Evolutionary conservation across 2,329 filamentous ascomycete species (phyloP).

Genomic region (Leptoxyphium fumago): DNA sequence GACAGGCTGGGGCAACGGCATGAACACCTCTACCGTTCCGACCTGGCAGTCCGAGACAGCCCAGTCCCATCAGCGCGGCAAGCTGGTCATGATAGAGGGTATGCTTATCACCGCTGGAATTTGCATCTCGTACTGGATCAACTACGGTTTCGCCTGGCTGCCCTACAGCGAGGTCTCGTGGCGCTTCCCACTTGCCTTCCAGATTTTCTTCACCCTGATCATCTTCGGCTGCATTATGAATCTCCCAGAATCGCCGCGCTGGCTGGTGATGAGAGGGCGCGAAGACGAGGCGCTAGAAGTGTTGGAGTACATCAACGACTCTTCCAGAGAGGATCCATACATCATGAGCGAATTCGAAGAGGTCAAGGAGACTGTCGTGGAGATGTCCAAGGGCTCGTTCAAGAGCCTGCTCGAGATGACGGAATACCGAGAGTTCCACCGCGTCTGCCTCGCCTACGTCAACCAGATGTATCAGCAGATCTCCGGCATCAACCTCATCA

Average conservation of each 20-base stretch:
- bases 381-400: conserved; percentile 23
- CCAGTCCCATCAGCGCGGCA: conserved; percentile 35
- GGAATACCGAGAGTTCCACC: conserved; percentile 21
- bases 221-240: conserved; percentile 32
- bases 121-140: conserved; percentile 34
- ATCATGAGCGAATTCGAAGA: conserved; percentile 34
- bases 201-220: conserved; percentile 31
- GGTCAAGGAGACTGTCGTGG: conserved; percentile 39
- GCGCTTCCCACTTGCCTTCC: conserved; percentile 23
- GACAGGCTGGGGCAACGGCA: conserved; percentile 37
- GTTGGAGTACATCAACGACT: conserved; percentile 32
- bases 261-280: conserved; percentile 41
- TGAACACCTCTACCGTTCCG: conserved; percentile 39
- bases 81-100: conserved; percentile 40
- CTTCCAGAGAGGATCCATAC: conserved; percentile 28
- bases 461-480: conserved; percentile 24
- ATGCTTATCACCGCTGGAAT: conserved; percentile 37
- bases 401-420: conserved; percentile 16
- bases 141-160: conserved; percentile 39
- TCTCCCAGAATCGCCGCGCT: conserved; percentile 41
- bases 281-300: conserved; percentile 37
- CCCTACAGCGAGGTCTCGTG: conserved; percentile 40
- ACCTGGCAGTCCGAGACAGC: conserved; percentile 39
- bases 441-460: conserved; percentile 19
- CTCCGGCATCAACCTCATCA: conserved; percentile 6